phyloP scores from a whole-genome alignment of 78 protist species.

The Carpediemonas membranifera region DNA sequence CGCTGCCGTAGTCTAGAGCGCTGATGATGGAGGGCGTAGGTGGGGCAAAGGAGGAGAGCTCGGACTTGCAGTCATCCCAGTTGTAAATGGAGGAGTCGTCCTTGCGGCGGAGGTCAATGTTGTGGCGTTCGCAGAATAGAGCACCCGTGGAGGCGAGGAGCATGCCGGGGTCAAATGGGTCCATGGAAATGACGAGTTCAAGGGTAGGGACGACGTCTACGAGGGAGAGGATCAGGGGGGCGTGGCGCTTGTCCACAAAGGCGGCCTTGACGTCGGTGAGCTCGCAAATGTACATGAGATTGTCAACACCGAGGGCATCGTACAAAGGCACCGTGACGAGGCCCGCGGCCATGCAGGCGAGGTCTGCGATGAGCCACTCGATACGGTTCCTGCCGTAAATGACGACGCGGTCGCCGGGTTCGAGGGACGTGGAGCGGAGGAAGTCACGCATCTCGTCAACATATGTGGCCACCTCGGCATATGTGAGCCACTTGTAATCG shows the following conservation, averaged over 20 bases:
- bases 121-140: not conserved
- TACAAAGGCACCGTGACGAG: constrained; percentile 5
- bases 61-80: too few species aligned
- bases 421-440: not conserved
- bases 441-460: not conserved
- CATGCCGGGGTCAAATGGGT: not conserved
- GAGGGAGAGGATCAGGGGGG: not conserved
- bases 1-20: not conserved
- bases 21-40: not conserved
- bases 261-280: too few species aligned
- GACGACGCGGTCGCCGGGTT: not conserved
- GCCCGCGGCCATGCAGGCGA: not conserved
- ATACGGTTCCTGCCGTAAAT: not conserved
- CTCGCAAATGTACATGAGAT: not conserved
- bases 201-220: not conserved
- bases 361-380: constrained; percentile 1
- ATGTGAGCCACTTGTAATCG: not conserved
- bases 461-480: not conserved
- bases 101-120: not conserved
- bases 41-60: not conserved
- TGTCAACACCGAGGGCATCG: not conserved
- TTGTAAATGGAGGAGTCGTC: not conserved
- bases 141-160: not conserved
- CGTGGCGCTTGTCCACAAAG: not conserved
- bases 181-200: not conserved